Conservation (phyloP, 2,329 filamentous ascomycete genomes). For the Ophiostoma angusticollis region DNA sequence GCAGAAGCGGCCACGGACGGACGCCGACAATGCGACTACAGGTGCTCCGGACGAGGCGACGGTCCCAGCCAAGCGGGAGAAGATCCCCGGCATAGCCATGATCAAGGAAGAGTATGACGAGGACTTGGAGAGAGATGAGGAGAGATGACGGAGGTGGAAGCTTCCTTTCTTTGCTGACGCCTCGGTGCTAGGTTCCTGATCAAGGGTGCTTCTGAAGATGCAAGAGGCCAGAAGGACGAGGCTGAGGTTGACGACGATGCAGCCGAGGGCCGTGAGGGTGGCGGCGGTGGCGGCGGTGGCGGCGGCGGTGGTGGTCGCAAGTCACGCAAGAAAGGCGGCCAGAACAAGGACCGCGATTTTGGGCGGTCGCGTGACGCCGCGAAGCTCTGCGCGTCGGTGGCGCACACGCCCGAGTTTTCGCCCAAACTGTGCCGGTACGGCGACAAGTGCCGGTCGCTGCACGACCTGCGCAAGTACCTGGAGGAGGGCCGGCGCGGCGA, state of each 20-base stretch:
- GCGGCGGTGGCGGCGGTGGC: conserved; percentile 14
- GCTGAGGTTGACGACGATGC: conserved; percentile 33
- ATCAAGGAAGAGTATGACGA: conserved; percentile 57
- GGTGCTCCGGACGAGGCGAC: not conserved
- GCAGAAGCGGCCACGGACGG: conserved; percentile 47
- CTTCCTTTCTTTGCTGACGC: conserved; percentile 1
- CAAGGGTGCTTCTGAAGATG: not conserved
- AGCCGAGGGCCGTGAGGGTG: conserved; percentile 30
- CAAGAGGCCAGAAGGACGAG: conserved; percentile 6
- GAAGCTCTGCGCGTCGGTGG: conserved; percentile 63
- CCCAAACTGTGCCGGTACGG: conserved; percentile 65
- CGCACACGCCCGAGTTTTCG: conserved; percentile 65
- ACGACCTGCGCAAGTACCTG: conserved; percentile 78
- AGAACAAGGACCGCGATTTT: conserved; percentile 75
- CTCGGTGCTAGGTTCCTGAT: conserved; percentile 33
- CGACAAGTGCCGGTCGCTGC: conserved; percentile 66
- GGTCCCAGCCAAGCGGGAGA: conserved; percentile 16
- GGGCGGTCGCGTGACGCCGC: conserved; percentile 67
- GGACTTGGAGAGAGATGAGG: not conserved
- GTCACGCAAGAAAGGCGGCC: conserved; percentile 41
- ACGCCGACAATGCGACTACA: conserved; percentile 17
- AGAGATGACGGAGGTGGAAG: no score
- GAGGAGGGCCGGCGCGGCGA: conserved; percentile 70
- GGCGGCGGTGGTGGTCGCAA: conserved; percentile 14
- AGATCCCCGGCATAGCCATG: conserved; percentile 48